Conservation (phyloP, 352 stramenopile genomes). For the Phytophthora tentaculata region DNA sequence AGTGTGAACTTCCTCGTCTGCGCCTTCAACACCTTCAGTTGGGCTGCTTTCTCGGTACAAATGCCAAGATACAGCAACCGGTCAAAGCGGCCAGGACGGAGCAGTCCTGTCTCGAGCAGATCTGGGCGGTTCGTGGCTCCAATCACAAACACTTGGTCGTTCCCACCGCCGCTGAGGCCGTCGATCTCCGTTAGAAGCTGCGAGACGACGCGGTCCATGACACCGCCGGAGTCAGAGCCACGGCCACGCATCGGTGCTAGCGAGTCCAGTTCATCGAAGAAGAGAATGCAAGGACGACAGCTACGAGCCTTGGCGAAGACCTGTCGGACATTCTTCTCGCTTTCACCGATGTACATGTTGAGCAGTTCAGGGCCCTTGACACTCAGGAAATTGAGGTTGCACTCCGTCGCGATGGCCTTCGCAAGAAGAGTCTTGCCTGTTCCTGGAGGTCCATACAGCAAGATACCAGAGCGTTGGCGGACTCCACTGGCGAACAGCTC, state of each 20-base stretch:
- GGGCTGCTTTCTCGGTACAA: slow-evolving; percentile 70
- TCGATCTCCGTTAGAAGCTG: slow-evolving; percentile 97
- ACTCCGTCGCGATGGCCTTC: slow-evolving; percentile 96
- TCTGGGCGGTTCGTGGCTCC: slow-evolving; percentile 97
- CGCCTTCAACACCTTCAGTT: slow-evolving; percentile 86
- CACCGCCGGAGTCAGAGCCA: slow-evolving; percentile 87
- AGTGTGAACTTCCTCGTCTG: slow-evolving; percentile 85
- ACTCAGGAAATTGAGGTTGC: slow-evolving; percentile 95
- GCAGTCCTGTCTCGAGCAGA: slow-evolving; percentile 93
- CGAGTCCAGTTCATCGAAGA: slow-evolving; percentile 95
- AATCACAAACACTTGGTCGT: slow-evolving; percentile 95
- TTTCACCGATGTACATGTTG: slow-evolving; percentile 98
- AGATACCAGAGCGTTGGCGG: slow-evolving; percentile 80
- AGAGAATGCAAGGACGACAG: slow-evolving; percentile 89
- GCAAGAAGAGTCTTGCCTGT: slow-evolving; percentile 96
- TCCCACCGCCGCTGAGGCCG: slow-evolving; percentile 67
- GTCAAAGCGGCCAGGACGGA: slow-evolving; percentile 93
- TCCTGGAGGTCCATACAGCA: slow-evolving; percentile 85
- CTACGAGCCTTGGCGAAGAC: slow-evolving; percentile 92
- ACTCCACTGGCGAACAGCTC: slow-evolving; percentile 84
- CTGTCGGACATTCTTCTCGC: slow-evolving; percentile 95
- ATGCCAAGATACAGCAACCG: slow-evolving; percentile 85
- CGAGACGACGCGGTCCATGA: slow-evolving; percentile 97
- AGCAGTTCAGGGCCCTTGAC: slow-evolving; percentile 97
- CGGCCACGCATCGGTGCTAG: slow-evolving; percentile 89